phyloP scores from a whole-genome alignment of 2,329 filamentous ascomycete species.

The Ophiostoma fasciatum region DNA sequence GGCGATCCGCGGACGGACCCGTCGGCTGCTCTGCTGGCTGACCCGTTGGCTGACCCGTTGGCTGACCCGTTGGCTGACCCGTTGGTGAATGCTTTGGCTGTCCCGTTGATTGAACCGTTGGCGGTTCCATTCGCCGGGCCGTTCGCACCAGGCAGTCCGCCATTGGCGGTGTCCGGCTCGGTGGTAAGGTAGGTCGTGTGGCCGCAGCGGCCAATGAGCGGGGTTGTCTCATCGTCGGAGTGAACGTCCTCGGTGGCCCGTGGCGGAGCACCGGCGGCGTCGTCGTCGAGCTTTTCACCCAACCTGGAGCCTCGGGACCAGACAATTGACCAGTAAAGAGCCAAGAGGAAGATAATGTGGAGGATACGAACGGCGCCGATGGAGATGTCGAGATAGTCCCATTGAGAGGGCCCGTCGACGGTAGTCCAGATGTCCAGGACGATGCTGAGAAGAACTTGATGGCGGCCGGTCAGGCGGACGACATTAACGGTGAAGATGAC shows the following conservation, averaged over 20 bases:
- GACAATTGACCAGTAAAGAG: conserved; percentile 40
- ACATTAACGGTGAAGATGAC: conserved; percentile 56
- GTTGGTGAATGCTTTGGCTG: conserved; percentile 4
- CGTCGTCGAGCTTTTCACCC: conserved; percentile 25
- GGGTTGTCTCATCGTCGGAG: conserved; percentile 39
- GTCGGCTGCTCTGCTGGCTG: conserved; percentile 21
- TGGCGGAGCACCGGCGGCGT: conserved; percentile 20
- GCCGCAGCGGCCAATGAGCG: conserved; percentile 33
- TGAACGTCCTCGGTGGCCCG: conserved; percentile 11
- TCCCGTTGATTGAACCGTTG: conserved; percentile 9
- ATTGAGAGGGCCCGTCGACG: conserved; percentile 22
- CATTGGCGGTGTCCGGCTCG: neutral
- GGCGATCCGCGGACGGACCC: conserved; percentile 16
- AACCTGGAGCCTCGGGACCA: conserved; percentile 25
- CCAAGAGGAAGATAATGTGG: conserved; percentile 29
- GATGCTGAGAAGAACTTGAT: conserved; percentile 15
- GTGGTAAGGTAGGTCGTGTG: conserved; percentile 12
- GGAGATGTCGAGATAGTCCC: conserved; percentile 50
- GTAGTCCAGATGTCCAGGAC: conserved; percentile 26
- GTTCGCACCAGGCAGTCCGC: no score
- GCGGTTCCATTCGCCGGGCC: conserved; percentile 15
- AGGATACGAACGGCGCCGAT: conserved; percentile 35
- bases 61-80: conserved; percentile 10
- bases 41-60: conserved; percentile 15
- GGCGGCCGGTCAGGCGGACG: conserved; percentile 46